These are phyloP conservation scores for Zygotorulaspora danielsina DNA, from an alignment of 805 yeast genomes.

Conservation along the genomic window DNA sequence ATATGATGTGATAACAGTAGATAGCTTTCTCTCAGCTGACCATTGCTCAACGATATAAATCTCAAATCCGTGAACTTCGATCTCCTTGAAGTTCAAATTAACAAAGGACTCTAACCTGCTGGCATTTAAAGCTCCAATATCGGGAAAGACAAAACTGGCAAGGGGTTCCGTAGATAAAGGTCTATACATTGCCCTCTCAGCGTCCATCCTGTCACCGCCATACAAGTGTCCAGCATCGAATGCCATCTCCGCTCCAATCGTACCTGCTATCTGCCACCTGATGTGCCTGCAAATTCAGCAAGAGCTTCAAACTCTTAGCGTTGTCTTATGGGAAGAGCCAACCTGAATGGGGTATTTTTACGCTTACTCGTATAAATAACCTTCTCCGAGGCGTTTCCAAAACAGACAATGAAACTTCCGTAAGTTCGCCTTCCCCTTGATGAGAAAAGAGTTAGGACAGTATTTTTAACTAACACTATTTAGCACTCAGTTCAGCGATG, in stretches of 20 bases:
- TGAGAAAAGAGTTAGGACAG: too few species aligned
- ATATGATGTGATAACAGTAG: constrained; percentile 69
- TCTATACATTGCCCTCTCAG: constrained; percentile 6
- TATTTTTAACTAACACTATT: too few species aligned
- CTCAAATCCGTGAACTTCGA: constrained; percentile 70
- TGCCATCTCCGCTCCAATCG: constrained; percentile 2
- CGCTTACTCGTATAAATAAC: too few species aligned
- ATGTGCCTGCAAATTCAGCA: too few species aligned
- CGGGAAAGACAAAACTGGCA: constrained; percentile 47
- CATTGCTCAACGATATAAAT: constrained; percentile 92
- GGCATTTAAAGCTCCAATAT: constrained; percentile 49
- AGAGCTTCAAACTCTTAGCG: too few species aligned
- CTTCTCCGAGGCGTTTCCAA: too few species aligned
- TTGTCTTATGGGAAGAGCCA: too few species aligned
- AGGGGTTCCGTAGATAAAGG: constrained; percentile 11
- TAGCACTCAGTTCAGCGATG: too few species aligned
- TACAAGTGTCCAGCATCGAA: constrained; percentile 4
- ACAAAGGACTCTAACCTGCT: constrained; percentile 41
- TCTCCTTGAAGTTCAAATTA: constrained; percentile 42
- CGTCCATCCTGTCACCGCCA: constrained; percentile 3
- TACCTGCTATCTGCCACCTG: background rate
- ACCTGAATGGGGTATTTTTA: too few species aligned
- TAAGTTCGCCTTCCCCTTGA: too few species aligned
- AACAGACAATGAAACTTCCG: too few species aligned
- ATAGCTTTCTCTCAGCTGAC: constrained; percentile 67